Evolutionary conservation across 768 basidiomycete species (phyloP), one percentile per base, ranked within the genome.

Genomic region (Tephrocybe sp.): DNA sequence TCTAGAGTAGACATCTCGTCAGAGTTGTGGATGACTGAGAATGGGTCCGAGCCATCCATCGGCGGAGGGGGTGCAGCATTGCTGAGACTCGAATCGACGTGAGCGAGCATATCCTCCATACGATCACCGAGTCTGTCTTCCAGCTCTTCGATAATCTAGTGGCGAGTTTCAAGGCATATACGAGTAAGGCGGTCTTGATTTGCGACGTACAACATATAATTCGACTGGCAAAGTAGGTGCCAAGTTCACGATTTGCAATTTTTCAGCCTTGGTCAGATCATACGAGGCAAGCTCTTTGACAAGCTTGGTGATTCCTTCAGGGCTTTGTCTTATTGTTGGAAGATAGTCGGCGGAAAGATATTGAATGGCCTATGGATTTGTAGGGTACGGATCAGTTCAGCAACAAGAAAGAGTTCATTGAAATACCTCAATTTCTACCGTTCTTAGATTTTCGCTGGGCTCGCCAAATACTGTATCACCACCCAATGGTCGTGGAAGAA

Each of bases 171-270:
- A n/a, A n/a, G n/a, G n/a, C n/a, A n/a, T n/a, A n/a, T n/a, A n/a
- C n/a, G n/a, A 35, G 15, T 11, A 27, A 24, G 30, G 16, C 31
- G 19, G 32, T 36, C 12, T n/a, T 18, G 16, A 38, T 13, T 37
- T 9, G n/a, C 25, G 26, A 78, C 91, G 38, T 56, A 95, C 93
- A 49, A 91, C 87, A 61, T 97, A 95, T 21, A 97, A 81, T 64
- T 94, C 91, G 21, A 96, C 91, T 0, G 84, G 74, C 39, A 83
- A 77, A 6, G 82, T 85, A 1, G 95, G 95, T 1, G 86, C 87
- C 5, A 96, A 76, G 61, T 98, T 97, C n/a, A 92, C 85, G 28
- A 97, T 77, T 61, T 95, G 92, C 3, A 97, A 75, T 61, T 94
- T 93, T 74, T 98, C 95, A 2, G 88, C 83, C 59, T 95, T 97